Conservation (phyloP, 2,329 filamentous ascomycete species). For the Arthrobotrys pseudoclavata region DNA sequence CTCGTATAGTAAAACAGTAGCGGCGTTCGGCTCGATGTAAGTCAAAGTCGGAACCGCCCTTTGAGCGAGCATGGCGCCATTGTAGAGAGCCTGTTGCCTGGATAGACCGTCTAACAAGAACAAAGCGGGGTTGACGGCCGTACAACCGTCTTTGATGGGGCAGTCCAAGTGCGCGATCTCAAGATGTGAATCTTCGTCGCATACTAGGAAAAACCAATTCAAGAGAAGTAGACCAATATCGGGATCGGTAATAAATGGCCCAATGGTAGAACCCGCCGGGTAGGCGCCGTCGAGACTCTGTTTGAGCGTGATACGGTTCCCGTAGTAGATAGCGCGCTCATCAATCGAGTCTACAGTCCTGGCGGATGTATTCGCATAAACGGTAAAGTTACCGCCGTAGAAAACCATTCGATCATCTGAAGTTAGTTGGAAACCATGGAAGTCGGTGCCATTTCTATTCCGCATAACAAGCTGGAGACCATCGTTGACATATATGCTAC, state of each 20-base stretch:
- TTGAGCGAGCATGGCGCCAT: constrained; percentile 17
- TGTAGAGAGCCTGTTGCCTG: constrained; percentile 40
- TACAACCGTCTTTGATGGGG: constrained; percentile 19
- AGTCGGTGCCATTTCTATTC: constrained; percentile 17
- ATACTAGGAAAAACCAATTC: constrained; percentile 6
- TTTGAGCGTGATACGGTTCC: constrained; percentile 12
- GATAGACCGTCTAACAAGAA: constrained; percentile 21
- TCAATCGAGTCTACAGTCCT: constrained; percentile 3
- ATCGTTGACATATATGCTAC: constrained; percentile 18
- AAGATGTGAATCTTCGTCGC: constrained; percentile 8
- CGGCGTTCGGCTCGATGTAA: constrained; percentile 5
- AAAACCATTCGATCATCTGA: constrained; percentile 24
- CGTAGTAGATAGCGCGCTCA: constrained; percentile 33
- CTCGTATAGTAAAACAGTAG: neutral
- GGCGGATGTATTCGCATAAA: constrained; percentile 51
- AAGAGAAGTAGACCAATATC: constrained; percentile 26
- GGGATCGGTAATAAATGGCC: constrained; percentile 46
- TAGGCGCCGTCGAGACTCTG: neutral
- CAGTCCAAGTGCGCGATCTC: constrained; percentile 14
- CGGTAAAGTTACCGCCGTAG: constrained; percentile 18
- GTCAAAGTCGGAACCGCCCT: constrained; percentile 2
- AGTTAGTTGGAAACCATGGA: constrained; percentile 45
- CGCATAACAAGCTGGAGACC: constrained; percentile 23
- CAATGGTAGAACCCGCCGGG: constrained; percentile 28
- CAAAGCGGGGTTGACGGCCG: constrained; percentile 12